phyloP scores from a whole-genome alignment of 108 stramenopile genomes.

The Seminavis robusta region DNA sequence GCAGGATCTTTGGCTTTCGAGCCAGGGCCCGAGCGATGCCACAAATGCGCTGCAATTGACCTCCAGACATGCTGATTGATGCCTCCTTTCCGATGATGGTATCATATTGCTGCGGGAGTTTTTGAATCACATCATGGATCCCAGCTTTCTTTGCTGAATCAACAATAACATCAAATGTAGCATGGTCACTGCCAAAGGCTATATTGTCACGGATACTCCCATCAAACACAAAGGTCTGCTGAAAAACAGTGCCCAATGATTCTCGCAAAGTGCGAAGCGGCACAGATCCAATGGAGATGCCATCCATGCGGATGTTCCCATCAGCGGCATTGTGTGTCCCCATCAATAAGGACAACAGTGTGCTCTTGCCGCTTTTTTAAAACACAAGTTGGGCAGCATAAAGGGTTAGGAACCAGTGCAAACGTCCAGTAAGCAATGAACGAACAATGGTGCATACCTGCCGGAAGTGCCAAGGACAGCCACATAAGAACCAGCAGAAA shows the following conservation, averaged over 20 bases:
- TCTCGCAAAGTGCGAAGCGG: constrained; percentile 4
- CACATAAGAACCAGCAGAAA: constrained; percentile 2
- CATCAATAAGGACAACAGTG: not conserved
- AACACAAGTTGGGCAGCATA: too few relatives aligned
- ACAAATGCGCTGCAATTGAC: constrained; percentile 6
- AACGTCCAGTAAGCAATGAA: too few relatives aligned
- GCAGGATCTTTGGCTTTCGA: constrained; percentile 18
- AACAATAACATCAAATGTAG: constrained; percentile 5
- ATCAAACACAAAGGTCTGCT: constrained; percentile 6
- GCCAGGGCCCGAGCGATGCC: constrained; percentile 37
- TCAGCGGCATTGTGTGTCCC: not conserved
- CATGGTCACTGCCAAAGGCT: not conserved
- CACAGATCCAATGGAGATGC: not conserved
- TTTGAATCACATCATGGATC: constrained; percentile 6
- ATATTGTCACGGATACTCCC: constrained; percentile 14
- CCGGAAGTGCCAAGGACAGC: constrained; percentile 5
- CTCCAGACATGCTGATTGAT: too few relatives aligned
- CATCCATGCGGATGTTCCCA: constrained; percentile 2
- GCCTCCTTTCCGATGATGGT: constrained; percentile 13
- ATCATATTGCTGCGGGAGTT: constrained; percentile 10
- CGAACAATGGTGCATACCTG: too few relatives aligned
- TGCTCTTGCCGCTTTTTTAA: constrained; percentile 1
- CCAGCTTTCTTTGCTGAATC: not conserved
- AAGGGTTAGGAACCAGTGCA: too few relatives aligned
- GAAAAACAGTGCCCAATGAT: constrained; percentile 4